Evolutionary conservation across 23 red algal genomes (phyloP), one percentile per base, ranked within the genome.

Genomic region (Agarophyton chilense): DNA sequence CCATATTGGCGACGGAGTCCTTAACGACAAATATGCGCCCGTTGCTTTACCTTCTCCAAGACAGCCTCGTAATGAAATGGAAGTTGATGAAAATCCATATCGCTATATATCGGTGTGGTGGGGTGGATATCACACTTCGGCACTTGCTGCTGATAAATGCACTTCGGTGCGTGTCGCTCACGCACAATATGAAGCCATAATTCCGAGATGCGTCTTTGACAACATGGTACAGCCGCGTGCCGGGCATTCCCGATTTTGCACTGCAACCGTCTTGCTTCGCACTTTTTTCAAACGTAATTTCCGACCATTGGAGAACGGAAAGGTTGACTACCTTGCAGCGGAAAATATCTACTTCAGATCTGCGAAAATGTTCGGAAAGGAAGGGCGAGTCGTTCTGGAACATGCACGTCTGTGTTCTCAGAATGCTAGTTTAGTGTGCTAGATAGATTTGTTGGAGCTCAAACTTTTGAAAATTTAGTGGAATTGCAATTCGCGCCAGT

Each of bases 1-100:
- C 17, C 96, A 98, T 63, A 58, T 95, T 46, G 96, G 96, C 24
- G 85, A 95, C 62, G 93, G 85, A 29, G 84, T 90, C 38, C 52
- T 92, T 24, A 52, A 53, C 49, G 96, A 98, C 67, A 95, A 95
- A 28, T 77, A 84, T 41, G 42, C 81, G 9, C 94, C 87, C 13
- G 71, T 96, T 33, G 44, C 38, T 0, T 42, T 96, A n/a, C 40
- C 71, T 25, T 34, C 77, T 24, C 58, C 76, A 55, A 50, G 61
- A 36, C 58, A 49, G 24, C 41, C 57, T 47, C 50, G 77, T 35
- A 39, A 71, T 6, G 49, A 49, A 36, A 71, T 70, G 47, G 82
- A 53, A 42, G 38, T 76, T 64, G 76, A 53, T 32, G 24, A 38
- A 2, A 71, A 13, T 31, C 44, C 45, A 12, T 81, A 67, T 7